A percentile compares a stretch with the other conserved stretches of the same genome.
phyloP scores from a whole-genome alignment of 1,139 yeast genomes.

The Protomyces lactucae-debilis region DNA sequence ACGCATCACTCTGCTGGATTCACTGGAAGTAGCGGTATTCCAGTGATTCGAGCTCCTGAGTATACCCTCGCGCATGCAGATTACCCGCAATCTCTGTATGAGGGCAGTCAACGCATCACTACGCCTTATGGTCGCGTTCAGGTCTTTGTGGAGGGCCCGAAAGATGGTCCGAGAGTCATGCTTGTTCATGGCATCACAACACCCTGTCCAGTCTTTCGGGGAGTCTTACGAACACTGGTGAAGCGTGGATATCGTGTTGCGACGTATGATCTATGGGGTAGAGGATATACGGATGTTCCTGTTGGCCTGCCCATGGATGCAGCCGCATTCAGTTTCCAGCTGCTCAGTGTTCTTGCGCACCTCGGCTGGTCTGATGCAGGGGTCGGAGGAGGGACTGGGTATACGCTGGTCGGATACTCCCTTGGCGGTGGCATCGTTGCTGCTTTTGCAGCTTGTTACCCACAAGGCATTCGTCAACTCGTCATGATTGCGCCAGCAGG shows the following conservation, averaged over 20 bases:
- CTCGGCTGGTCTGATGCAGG: conserved; percentile 12
- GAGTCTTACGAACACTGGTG: conserved; percentile 3
- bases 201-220: conserved; percentile 16
- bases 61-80: not conserved
- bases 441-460: conserved; percentile 16
- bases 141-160: conserved; percentile 10
- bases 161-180: conserved; percentile 18
- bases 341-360: conserved; percentile 10
- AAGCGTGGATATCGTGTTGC: conserved; percentile 18
- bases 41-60: not conserved
- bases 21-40: not conserved
- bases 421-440: conserved; percentile 23
- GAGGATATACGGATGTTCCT: conserved; percentile 25
- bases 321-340: conserved; percentile 1
- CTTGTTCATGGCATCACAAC: conserved; percentile 26
- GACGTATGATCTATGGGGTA: conserved; percentile 19
- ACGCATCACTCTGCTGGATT: not conserved
- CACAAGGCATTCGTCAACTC: conserved; percentile 3
- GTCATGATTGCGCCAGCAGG: conserved; percentile 27
- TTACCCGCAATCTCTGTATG: conserved; percentile 8
- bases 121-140: conserved; percentile 21
- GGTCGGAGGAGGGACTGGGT: not conserved
- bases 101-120: conserved; percentile 3
- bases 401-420: conserved; percentile 13
- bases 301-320: conserved; percentile 14